Evolutionary conservation across 331 rosid genomes (phyloP).

Genomic region (Quercus lobata): DNA sequence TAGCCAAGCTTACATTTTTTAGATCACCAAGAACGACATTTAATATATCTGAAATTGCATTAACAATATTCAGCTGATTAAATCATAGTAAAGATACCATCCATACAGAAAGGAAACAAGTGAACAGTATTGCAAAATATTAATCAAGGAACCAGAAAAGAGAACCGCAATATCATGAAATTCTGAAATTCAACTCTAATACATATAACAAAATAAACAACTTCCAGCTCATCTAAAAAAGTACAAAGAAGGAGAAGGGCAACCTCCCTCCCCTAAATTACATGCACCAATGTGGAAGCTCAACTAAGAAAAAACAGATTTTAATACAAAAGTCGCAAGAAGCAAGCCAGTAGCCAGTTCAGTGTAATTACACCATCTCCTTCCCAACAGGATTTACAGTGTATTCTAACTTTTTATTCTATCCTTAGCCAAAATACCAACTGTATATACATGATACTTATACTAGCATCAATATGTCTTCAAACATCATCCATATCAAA

Average conservation of each 20-base stretch:
- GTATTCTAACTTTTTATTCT: background rate
- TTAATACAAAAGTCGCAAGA: background rate
- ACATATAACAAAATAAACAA: background rate
- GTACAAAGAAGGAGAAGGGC: background rate
- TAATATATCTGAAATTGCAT: background rate
- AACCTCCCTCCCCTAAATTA: background rate
- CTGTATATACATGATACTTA: background rate
- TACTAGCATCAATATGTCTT: background rate
- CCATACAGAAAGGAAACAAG: background rate
- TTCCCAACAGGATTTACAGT: background rate
- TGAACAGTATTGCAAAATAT: background rate
- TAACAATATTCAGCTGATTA: background rate
- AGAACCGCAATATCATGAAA: background rate
- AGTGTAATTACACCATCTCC: background rate
- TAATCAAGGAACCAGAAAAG: background rate
- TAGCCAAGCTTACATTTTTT: background rate
- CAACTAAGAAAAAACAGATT: conserved; percentile 11
- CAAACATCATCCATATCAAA: background rate
- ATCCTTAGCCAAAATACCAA: background rate
- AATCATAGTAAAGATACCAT: background rate
- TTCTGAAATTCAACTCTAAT: background rate
- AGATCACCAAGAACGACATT: background rate
- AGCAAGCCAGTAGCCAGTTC: background rate
- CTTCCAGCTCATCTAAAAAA: background rate
- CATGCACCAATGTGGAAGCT: background rate